phyloP scores from a whole-genome alignment of 2,329 filamentous ascomycete genomes.

The Aureobasidium pullulans region DNA sequence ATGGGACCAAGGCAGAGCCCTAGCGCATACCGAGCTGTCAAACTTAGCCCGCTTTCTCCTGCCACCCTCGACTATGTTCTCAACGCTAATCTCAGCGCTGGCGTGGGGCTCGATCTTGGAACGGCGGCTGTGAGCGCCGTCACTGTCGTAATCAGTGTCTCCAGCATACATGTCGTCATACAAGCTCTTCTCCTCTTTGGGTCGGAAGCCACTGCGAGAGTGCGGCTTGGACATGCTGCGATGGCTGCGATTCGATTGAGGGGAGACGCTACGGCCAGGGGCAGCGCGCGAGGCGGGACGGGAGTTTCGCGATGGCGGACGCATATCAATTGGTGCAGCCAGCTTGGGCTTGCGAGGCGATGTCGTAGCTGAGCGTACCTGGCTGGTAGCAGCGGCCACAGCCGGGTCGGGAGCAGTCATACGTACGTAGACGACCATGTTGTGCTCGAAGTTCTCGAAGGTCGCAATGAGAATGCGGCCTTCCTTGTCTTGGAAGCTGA shows the following conservation, averaged over 20 bases:
- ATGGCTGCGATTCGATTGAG: slow-evolving; percentile 57
- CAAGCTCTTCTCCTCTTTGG: slow-evolving; percentile 31
- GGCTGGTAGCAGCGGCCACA: slow-evolving; percentile 34
- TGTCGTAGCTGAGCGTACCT: slow-evolving; percentile 17
- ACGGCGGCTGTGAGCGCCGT: slow-evolving; percentile 69
- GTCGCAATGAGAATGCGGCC: slow-evolving; percentile 88
- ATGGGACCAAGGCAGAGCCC: slow-evolving; percentile 14
- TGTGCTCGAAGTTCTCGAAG: slow-evolving; percentile 89
- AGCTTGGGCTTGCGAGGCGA: slow-evolving; percentile 51
- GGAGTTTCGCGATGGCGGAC: slow-evolving; percentile 53
- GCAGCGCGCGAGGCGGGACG: slow-evolving; percentile 64
- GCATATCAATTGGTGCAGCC: slow-evolving; percentile 58
- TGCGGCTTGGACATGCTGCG: slow-evolving; percentile 64
- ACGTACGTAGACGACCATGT: slow-evolving; percentile 89
- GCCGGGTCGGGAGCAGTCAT: slow-evolving; percentile 25
- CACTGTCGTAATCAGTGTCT: slow-evolving; percentile 79
- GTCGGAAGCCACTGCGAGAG: slow-evolving; percentile 40
- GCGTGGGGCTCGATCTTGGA: slow-evolving; percentile 76
- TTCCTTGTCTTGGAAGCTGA: slow-evolving; percentile 89
- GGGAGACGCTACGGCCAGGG: slow-evolving; percentile 72
- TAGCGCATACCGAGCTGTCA: slow-evolving; percentile 83
- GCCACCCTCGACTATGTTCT: slow-evolving; percentile 96
- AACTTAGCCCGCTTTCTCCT: slow-evolving; percentile 89
- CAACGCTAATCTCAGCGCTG: slow-evolving; percentile 93
- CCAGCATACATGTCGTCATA: slow-evolving; percentile 51